Conservation (phyloP, 2,329 filamentous ascomycete genomes). For the Diplodia seriata region DNA sequence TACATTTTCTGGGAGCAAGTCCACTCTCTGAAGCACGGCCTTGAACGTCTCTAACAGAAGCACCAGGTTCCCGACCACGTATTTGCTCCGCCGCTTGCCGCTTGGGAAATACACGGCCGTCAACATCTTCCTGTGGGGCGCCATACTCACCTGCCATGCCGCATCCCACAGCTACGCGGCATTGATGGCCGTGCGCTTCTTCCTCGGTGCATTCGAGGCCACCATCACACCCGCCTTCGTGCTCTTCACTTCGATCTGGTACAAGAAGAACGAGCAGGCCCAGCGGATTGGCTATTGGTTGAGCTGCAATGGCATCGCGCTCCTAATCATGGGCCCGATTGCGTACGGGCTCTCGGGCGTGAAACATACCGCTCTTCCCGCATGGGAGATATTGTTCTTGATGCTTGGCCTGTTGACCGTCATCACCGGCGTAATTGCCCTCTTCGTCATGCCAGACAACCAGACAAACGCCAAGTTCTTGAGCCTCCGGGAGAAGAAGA, state of each 20-base stretch:
- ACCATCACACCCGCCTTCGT: conserved; percentile 59
- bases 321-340: conserved; percentile 46
- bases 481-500: conserved; percentile 47
- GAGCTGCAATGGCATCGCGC: conserved; percentile 59
- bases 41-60: neutral
- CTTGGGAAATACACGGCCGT: conserved; percentile 65
- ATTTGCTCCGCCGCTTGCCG: conserved; percentile 63
- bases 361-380: conserved; percentile 37
- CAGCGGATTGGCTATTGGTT: conserved; percentile 56
- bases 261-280: conserved; percentile 55
- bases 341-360: conserved; percentile 42
- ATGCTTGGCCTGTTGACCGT: conserved; percentile 33
- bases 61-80: neutral
- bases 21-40: neutral
- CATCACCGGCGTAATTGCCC: conserved; percentile 5
- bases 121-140: conserved; percentile 60
- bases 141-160: conserved; percentile 36
- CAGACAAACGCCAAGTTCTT: conserved; percentile 47
- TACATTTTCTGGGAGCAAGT: conserved; percentile 6
- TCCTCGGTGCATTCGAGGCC: conserved; percentile 51
- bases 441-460: conserved; percentile 48
- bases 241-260: conserved; percentile 61
- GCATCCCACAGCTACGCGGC: conserved; percentile 52
- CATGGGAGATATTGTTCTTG: conserved; percentile 49
- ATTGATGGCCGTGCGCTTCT: conserved; percentile 47